Percentiles rank a stretch among this genome's conserved stretches.
Conservation (phyloP, 1,139 yeast species). For the Magnusiomyces magnusii region DNA sequence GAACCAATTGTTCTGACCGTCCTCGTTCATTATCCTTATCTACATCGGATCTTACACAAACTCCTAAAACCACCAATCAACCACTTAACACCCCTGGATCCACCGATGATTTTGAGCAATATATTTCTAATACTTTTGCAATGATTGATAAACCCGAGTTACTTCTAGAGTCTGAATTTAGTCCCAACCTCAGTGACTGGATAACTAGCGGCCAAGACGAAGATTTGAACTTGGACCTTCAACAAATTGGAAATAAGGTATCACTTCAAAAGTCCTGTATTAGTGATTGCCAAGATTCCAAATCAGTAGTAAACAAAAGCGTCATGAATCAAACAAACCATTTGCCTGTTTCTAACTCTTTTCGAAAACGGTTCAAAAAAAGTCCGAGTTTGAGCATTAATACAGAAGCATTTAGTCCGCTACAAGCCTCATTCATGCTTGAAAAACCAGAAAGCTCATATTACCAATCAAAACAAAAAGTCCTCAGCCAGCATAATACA, state of each 20-base stretch:
- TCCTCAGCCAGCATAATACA: neutral
- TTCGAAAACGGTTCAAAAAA: neutral
- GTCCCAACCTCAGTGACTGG: neutral
- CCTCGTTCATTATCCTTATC: neutral
- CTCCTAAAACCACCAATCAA: neutral
- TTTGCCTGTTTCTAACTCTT: neutral
- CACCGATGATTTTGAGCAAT: constrained; percentile 1
- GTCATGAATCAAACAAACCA: neutral
- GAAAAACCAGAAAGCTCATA: neutral
- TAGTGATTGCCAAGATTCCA: neutral
- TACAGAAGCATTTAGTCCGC: neutral
- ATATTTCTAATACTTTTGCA: neutral
- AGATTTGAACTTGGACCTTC: neutral
- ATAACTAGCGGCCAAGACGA: neutral
- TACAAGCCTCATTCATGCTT: neutral
- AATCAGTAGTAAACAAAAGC: neutral
- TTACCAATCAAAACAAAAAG: neutral
- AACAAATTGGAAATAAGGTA: neutral
- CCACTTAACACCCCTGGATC: neutral
- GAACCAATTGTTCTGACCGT: neutral
- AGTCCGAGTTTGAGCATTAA: neutral
- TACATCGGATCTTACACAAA: neutral
- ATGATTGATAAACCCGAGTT: neutral
- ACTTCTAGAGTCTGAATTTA: neutral
- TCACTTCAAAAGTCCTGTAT: neutral